Conservation (phyloP, 2,329 filamentous ascomycete species). For the Cladobotryum protrusum region DNA sequence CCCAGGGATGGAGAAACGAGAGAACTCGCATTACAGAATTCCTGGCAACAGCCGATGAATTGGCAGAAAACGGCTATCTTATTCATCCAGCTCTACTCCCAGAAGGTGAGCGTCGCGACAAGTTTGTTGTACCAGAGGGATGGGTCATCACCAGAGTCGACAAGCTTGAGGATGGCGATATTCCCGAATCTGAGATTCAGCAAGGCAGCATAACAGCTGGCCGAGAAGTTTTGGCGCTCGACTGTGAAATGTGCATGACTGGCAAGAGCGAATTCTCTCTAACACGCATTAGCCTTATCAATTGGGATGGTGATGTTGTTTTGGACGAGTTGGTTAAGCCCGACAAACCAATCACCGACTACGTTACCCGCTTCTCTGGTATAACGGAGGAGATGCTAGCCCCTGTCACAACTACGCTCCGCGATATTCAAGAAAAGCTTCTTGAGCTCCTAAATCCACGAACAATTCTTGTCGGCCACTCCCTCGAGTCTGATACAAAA, state of each 20-base stretch:
- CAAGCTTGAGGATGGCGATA: conserved; percentile 57
- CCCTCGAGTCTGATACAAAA: conserved; percentile 74
- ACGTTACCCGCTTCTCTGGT: conserved; percentile 85
- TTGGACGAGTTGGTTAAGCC: conserved; percentile 93
- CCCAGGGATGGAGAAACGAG: conserved; percentile 63
- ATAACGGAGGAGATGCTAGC: conserved; percentile 83
- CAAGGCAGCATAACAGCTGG: conserved; percentile 79
- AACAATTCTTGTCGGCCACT: conserved; percentile 74
- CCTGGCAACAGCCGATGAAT: conserved; percentile 63
- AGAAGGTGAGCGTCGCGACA: conserved; percentile 46
- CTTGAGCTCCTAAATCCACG: conserved; percentile 64
- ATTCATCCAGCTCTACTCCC: conserved; percentile 73
- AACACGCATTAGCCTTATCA: conserved; percentile 79
- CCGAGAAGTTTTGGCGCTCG: conserved; percentile 70
- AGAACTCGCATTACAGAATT: conserved; percentile 79
- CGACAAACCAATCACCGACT: conserved; percentile 79
- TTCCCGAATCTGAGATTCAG: conserved; percentile 66
- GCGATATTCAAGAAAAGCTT: conserved; percentile 75
- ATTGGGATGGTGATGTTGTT: conserved; percentile 77
- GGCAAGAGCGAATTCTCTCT: conserved; percentile 73
- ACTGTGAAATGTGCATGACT: conserved; percentile 97
- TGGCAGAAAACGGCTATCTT: conserved; percentile 76
- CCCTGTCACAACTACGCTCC: conserved; percentile 73
- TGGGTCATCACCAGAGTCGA: conserved; percentile 78
- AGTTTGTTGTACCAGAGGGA: conserved; percentile 54